These are phyloP conservation scores for Staphylotrichum tortipilum DNA, from an alignment of 495 filamentous ascomycete genomes.

Conservation along the genomic window DNA sequence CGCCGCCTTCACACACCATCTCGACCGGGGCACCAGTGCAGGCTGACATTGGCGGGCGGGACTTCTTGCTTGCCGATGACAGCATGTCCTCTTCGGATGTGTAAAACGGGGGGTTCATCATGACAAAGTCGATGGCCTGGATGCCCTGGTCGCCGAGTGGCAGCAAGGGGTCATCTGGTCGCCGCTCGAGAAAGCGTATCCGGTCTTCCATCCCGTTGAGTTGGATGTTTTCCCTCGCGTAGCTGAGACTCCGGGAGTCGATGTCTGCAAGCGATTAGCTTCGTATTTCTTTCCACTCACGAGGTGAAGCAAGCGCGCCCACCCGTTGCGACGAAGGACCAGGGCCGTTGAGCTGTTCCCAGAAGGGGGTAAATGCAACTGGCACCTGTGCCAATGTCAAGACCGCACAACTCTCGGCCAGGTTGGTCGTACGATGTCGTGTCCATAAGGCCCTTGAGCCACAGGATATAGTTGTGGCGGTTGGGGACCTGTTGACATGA, in stretches of 20 bases:
- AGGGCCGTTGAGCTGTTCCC: constrained; percentile 60
- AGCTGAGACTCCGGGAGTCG: constrained; percentile 60
- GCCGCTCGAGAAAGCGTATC: constrained; percentile 54
- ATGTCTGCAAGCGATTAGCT: constrained; percentile 48
- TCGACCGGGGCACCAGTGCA: constrained; percentile 78
- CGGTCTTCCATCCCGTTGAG: constrained; percentile 56
- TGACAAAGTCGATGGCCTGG: constrained; percentile 70
- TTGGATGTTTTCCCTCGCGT: constrained; percentile 53
- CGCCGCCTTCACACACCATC: constrained; percentile 82
- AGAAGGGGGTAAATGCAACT: constrained; percentile 87
- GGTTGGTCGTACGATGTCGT: constrained; percentile 52
- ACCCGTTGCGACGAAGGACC: constrained; percentile 70
- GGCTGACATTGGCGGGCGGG: constrained; percentile 58
- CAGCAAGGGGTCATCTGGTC: constrained; percentile 47
- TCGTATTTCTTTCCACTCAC: constrained; percentile 7
- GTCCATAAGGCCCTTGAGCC: constrained; percentile 80
- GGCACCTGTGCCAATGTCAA: constrained; percentile 89
- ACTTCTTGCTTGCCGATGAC: constrained; percentile 55
- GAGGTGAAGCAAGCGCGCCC: not conserved
- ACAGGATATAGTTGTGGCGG: constrained; percentile 81
- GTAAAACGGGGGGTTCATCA: constrained; percentile 97
- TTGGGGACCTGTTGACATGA: constrained; percentile 66
- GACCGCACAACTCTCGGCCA: constrained; percentile 51
- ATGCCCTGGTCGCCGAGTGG: constrained; percentile 48
- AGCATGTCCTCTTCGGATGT: constrained; percentile 59